phyloP scores from a whole-genome alignment of 257 asterid species.

The Pogostemon cablin region DNA sequence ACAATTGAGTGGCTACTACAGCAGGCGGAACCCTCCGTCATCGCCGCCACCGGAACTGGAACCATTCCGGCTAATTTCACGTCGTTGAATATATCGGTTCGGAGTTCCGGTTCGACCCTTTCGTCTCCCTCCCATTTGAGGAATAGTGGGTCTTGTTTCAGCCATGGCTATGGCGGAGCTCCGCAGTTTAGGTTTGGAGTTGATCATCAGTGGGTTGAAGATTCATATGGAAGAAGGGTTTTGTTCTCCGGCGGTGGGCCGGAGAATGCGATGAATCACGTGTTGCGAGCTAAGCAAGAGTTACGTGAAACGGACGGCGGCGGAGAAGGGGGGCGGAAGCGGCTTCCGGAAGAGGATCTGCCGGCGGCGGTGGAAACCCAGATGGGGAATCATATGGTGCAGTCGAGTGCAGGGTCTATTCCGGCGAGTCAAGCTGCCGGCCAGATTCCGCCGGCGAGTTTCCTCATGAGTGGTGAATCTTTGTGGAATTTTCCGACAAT shows the following conservation, averaged over 20 bases:
- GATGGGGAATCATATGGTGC: slow-evolving; percentile 46
- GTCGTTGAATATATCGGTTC: slow-evolving; percentile 57
- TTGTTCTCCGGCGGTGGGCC: slow-evolving; percentile 41
- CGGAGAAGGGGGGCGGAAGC: slow-evolving; percentile 29
- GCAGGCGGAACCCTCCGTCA: slow-evolving; percentile 84
- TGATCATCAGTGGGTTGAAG: slow-evolving; percentile 25
- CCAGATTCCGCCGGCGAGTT: slow-evolving; percentile 38
- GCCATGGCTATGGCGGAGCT: slow-evolving; percentile 32
- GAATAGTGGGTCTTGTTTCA: slow-evolving; percentile 23
- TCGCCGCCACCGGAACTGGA: slow-evolving; percentile 94
- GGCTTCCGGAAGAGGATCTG: slow-evolving; percentile 41
- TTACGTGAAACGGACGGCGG: slow-evolving; percentile 23
- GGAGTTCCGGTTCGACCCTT: slow-evolving; percentile 65
- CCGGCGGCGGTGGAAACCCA: slow-evolving; percentile 28
- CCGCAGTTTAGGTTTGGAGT: slow-evolving; percentile 33
- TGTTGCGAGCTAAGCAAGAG: slow-evolving; percentile 60
- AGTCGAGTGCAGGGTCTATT: slow-evolving; percentile 37
- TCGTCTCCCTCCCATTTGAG: slow-evolving; percentile 53
- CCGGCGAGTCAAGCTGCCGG: slow-evolving; percentile 39
- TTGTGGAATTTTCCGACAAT: slow-evolving; percentile 48
- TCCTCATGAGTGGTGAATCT: slow-evolving; percentile 46
- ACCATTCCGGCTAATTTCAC: slow-evolving; percentile 81
- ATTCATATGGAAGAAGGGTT: slow-evolving; percentile 33
- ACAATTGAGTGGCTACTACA: slow-evolving; percentile 67
- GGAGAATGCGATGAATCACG: slow-evolving; percentile 36